phyloP scores from a whole-genome alignment of 2,329 filamentous ascomycete species.

The Meredithiella fracta region DNA sequence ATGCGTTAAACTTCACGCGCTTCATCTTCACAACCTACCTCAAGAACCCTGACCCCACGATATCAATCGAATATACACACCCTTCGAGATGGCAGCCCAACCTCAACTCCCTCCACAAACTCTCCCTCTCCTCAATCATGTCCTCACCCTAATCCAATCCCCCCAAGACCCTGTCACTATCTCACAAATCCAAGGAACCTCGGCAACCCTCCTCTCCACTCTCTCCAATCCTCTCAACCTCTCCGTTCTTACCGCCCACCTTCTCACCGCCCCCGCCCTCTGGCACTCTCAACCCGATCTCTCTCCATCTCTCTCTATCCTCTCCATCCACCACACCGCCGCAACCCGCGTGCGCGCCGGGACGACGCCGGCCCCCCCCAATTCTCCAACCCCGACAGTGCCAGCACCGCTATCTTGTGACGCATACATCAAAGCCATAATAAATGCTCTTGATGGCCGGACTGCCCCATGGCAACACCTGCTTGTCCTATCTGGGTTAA shows the following conservation, averaged over 20 bases:
- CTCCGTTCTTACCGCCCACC: slow-evolving; percentile 53
- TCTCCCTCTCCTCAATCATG: slow-evolving; percentile 43
- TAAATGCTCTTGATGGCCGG: slow-evolving; percentile 39
- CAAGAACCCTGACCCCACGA: too few species aligned
- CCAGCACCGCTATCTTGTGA: slow-evolving; percentile 30
- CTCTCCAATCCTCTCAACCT: slow-evolving; percentile 63
- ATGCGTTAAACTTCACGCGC: too few species aligned
- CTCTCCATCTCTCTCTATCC: slow-evolving; percentile 44
- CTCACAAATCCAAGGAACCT: slow-evolving; percentile 46
- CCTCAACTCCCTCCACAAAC: slow-evolving; percentile 19
- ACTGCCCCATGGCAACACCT: slow-evolving; percentile 66
- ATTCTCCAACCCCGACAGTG: slow-evolving; percentile 18
- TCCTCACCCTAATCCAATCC: slow-evolving; percentile 44
- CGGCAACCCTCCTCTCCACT: slow-evolving; percentile 48
- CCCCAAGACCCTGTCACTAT: slow-evolving; percentile 33
- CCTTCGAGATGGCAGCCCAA: slow-evolving; percentile 3
- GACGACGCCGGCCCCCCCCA: not conserved
- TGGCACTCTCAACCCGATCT: slow-evolving; percentile 41
- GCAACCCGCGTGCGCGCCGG: slow-evolving; percentile 34
- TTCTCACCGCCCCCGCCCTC: slow-evolving; percentile 54
- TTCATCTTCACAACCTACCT: not conserved
- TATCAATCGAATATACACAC: not conserved
- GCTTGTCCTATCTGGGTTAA: slow-evolving; percentile 60
- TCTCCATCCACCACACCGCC: slow-evolving; percentile 57
- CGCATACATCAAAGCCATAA: slow-evolving; percentile 39